These are phyloP conservation scores for Cnidoscolus chayamansa DNA, from an alignment of 441 rosid genomes.

Conservation along the genomic window DNA sequence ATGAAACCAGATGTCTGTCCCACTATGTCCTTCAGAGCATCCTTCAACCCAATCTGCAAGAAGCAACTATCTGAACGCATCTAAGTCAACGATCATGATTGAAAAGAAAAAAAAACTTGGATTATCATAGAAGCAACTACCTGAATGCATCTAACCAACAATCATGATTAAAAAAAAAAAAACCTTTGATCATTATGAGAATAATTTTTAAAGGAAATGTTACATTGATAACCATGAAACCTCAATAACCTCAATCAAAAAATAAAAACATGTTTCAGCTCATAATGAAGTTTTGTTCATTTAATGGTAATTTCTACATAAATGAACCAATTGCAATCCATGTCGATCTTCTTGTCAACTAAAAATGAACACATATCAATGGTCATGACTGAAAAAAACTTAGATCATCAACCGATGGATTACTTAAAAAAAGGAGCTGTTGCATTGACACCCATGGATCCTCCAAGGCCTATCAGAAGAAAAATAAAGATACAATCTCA, in stretches of 20 bases:
- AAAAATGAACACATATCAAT: not conserved
- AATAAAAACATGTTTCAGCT: not conserved
- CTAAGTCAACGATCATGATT: constrained; percentile 12
- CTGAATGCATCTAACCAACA: constrained; percentile 23
- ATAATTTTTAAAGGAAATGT: not conserved
- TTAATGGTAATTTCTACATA: not conserved
- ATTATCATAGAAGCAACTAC: constrained; percentile 25
- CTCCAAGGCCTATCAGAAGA: not conserved
- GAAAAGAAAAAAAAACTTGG: not conserved
- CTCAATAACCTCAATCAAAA: not conserved
- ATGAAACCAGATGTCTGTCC: constrained; percentile 95
- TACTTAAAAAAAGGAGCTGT: not conserved
- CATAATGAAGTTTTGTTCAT: not conserved
- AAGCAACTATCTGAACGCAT: constrained; percentile 29
- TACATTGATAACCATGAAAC: not conserved
- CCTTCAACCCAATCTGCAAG: constrained; percentile 62
- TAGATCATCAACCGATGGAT: not conserved
- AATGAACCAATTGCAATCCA: too few relatives aligned
- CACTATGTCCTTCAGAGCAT: constrained; percentile 60
- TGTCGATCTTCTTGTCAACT: too few relatives aligned
- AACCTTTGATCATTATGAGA: not conserved
- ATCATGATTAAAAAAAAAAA: constrained; percentile 3
- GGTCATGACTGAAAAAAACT: not conserved
- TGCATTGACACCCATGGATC: not conserved
- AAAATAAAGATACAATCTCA: not conserved